phyloP scores from a whole-genome alignment of 2,329 filamentous ascomycete species.

The Arthroderma uncinatum region DNA sequence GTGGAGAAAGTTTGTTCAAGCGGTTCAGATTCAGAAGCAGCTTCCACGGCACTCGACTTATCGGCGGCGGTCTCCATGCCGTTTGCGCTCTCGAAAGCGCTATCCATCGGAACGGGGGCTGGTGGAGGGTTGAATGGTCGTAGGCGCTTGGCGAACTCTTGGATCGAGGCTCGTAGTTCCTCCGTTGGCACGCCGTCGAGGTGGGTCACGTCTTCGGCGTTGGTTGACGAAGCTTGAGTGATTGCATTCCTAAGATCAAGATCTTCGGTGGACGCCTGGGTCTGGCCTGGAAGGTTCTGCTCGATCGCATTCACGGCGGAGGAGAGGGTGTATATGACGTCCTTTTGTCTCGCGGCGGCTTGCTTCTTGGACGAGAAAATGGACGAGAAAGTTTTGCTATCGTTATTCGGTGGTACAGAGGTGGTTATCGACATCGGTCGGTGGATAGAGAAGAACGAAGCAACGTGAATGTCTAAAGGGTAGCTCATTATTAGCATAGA shows the following conservation, averaged over 20 bases:
- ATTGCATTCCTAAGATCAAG: conserved; percentile 26
- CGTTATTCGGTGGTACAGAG: conserved; percentile 62
- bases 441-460: conserved; percentile 91
- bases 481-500: conserved; percentile 14
- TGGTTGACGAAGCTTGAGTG: conserved; percentile 21
- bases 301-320: conserved; percentile 38
- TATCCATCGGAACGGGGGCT: conserved; percentile 52
- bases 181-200: conserved; percentile 42
- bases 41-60: conserved; percentile 27
- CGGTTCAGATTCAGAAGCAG: conserved; percentile 19
- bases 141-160: conserved; percentile 59
- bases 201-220: conserved; percentile 28
- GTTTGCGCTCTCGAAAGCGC: conserved; percentile 26
- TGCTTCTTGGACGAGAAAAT: conserved; percentile 60
- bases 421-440: conserved; percentile 82
- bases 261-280: conserved; percentile 21
- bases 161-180: conserved; percentile 54
- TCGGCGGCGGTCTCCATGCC: conserved; percentile 26
- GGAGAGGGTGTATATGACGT: conserved; percentile 56
- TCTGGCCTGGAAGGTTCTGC: conserved; percentile 23
- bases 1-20: conserved; percentile 38
- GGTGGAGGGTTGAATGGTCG: conserved; percentile 79
- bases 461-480: conserved; percentile 64
- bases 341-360: conserved; percentile 36
- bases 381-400: conserved; percentile 64